Evolutionary conservation across 225 moss, liverwort and hornwort species (phyloP).

Genomic region (Sphagnum tenellum): DNA sequence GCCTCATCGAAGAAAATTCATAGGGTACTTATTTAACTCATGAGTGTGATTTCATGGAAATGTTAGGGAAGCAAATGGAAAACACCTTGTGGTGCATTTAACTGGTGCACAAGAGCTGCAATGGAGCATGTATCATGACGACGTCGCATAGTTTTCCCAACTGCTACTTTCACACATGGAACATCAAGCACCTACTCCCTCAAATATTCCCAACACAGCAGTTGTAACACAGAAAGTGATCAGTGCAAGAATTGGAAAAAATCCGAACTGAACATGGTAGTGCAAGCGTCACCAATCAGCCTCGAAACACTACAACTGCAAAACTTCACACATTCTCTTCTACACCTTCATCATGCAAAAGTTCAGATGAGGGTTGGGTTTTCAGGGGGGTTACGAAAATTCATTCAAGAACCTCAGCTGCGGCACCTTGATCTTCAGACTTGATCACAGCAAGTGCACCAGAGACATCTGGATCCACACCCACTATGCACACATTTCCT

Average conservation of each 20-base stretch:
- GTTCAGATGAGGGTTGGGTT: not conserved
- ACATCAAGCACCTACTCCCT: constrained; percentile 75
- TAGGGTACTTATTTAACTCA: no score
- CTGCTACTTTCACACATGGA: constrained; percentile 68
- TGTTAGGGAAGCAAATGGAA: not conserved
- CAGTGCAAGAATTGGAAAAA: no score
- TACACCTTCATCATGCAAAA: not conserved
- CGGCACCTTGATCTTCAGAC: constrained; percentile 22
- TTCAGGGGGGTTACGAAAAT: no score
- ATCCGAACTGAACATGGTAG: no score
- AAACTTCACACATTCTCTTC: not conserved
- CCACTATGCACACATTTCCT: constrained; percentile 47
- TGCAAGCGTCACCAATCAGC: not conserved
- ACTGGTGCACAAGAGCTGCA: constrained; percentile 44
- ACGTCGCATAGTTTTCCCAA: constrained; percentile 75
- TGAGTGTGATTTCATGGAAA: not conserved
- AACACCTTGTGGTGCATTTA: constrained; percentile 70
- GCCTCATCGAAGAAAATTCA: no score
- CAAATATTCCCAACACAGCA: not conserved
- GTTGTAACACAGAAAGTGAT: not conserved
- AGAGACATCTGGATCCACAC: constrained; percentile 90
- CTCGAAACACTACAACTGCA: not conserved
- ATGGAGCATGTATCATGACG: constrained; percentile 72
- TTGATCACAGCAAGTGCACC: constrained; percentile 88
- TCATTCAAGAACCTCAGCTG: constrained; percentile 41